These are phyloP conservation scores for Aaosphaeria arxii DNA, from an alignment of 2,329 filamentous ascomycete genomes.

Conservation along the genomic window DNA sequence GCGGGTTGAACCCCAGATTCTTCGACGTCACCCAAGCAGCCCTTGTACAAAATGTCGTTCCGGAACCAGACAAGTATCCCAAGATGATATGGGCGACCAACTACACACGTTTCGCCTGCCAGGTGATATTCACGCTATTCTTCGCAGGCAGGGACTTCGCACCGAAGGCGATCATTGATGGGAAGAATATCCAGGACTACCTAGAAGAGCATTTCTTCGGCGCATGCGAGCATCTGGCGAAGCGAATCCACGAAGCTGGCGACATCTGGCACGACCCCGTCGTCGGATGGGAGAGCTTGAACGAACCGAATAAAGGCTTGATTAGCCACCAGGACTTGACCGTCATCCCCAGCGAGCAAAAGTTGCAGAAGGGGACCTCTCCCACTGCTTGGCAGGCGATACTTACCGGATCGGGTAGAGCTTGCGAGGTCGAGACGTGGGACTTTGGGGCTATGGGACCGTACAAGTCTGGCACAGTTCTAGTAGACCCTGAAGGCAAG, in stretches of 20 bases:
- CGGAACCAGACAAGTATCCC: constrained; percentile 79
- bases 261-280: constrained; percentile 83
- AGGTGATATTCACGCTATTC: constrained; percentile 92
- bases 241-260: constrained; percentile 82
- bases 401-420: constrained; percentile 82
- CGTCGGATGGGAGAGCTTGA: constrained; percentile 94
- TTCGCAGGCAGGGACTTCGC: constrained; percentile 89
- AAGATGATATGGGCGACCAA: constrained; percentile 99
- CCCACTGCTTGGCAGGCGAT: constrained; percentile 95
- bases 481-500: constrained; percentile 86
- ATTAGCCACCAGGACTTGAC: constrained; percentile 80
- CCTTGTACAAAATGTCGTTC: constrained; percentile 91
- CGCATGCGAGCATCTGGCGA: constrained; percentile 77
- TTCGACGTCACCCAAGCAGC: constrained; percentile 88
- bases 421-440: constrained; percentile 88
- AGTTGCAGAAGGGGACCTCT: constrained; percentile 86
- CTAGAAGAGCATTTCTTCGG: constrained; percentile 81
- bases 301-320: constrained; percentile 89
- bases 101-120: constrained; percentile 81
- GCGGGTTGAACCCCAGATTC: constrained; percentile 79
- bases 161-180: constrained; percentile 92
- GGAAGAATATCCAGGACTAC: constrained; percentile 94
- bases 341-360: constrained; percentile 79
- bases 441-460: constrained; percentile 92
- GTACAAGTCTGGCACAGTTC: constrained; percentile 76